Evolutionary conservation across 768 basidiomycete species (phyloP).

Genomic region (Amanita pseudoporphyria): DNA sequence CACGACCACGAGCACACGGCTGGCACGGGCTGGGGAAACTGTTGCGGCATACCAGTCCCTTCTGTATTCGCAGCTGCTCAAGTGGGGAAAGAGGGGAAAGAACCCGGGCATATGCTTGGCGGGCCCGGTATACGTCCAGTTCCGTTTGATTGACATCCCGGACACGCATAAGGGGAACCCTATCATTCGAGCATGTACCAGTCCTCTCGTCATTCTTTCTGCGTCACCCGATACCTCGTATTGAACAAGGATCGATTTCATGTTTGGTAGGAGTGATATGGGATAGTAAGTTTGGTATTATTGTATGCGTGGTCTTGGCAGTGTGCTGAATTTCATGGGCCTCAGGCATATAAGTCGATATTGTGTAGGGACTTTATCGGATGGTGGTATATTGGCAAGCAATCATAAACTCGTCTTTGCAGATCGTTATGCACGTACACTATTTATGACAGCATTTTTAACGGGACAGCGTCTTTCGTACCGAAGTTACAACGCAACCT

Average conservation of each 20-base stretch:
- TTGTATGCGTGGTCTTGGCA: neutral
- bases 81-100: slow-evolving; percentile 38
- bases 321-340: neutral
- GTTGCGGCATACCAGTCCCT: slow-evolving; percentile 86
- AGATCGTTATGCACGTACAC: slow-evolving; percentile 14
- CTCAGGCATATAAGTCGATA: slow-evolving; percentile 27
- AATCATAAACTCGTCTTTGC: slow-evolving; percentile 48
- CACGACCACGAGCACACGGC: slow-evolving; percentile 22
- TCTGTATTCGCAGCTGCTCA: slow-evolving; percentile 70
- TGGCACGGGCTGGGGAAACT: slow-evolving; percentile 71
- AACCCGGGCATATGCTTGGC: slow-evolving; percentile 31
- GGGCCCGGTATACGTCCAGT: slow-evolving; percentile 67
- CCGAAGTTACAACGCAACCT: too few species aligned
- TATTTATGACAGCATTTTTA: too few species aligned
- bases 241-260: slow-evolving; percentile 40
- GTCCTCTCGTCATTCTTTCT: too few species aligned
- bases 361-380: slow-evolving; percentile 31
- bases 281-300: slow-evolving; percentile 29
- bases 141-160: slow-evolving; percentile 67
- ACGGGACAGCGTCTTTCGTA: too few species aligned
- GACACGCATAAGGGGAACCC: too few species aligned
- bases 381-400: slow-evolving; percentile 44
- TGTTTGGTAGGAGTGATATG: slow-evolving; percentile 38
- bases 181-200: too few species aligned
- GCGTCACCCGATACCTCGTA: slow-evolving; percentile 24